phyloP scores from a whole-genome alignment of 306 rosid genomes.

The Ochetophila trinervis region DNA sequence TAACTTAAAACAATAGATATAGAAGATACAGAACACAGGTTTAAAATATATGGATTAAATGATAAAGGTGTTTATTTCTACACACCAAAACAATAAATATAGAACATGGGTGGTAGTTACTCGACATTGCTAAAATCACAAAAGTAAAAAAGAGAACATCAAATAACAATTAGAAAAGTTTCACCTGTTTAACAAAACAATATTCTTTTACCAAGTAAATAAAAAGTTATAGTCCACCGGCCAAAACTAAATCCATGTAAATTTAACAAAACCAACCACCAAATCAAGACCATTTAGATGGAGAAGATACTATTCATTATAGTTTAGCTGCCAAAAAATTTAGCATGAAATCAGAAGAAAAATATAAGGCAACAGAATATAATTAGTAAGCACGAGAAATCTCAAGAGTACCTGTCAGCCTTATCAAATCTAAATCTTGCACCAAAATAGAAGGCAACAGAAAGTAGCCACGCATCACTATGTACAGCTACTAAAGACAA shows the following conservation, averaged over 20 bases:
- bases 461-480: slow-evolving; percentile 92
- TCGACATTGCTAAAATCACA: not conserved
- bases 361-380: not conserved
- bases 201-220: too few species aligned
- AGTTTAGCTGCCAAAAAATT: not conserved
- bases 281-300: not conserved
- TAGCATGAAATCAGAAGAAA: not conserved
- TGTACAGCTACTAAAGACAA: slow-evolving; percentile 87
- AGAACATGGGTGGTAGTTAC: not conserved
- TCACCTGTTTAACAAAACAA: too few species aligned
- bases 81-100: not conserved
- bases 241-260: not conserved
- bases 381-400: not conserved
- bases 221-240: too few species aligned
- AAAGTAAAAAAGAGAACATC: not conserved
- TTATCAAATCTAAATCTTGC: slow-evolving; percentile 89
- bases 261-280: not conserved
- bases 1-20: not conserved
- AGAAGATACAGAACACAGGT: not conserved
- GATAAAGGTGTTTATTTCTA: too few species aligned
- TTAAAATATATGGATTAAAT: not conserved
- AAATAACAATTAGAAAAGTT: too few species aligned
- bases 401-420: slow-evolving; percentile 57
- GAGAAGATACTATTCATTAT: not conserved
- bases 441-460: slow-evolving; percentile 90